These are phyloP conservation scores for Leccinum subtestaceum DNA, from an alignment of 768 basidiomycete genomes.

Conservation along the genomic window DNA sequence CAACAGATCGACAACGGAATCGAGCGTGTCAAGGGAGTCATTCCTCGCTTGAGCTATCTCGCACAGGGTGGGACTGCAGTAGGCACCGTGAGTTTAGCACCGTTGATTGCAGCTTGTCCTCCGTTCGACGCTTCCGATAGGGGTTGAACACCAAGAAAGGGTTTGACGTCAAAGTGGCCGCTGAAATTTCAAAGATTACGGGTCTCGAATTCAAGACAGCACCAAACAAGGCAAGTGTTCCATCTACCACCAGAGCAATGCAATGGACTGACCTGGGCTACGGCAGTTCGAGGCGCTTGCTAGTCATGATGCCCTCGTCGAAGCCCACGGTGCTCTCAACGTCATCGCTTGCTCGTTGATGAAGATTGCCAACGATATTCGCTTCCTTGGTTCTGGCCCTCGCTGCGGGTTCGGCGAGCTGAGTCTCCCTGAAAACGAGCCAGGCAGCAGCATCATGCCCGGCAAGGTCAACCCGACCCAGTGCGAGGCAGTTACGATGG, in stretches of 20 bases:
- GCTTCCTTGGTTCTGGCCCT: conserved; percentile 96
- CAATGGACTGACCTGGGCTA: conserved; percentile 5
- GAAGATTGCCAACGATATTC: conserved; percentile 99
- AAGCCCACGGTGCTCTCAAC: conserved; percentile 95
- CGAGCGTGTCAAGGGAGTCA: conserved; percentile 70
- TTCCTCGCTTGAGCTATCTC: conserved; percentile 84
- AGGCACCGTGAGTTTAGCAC: conserved; percentile 71
- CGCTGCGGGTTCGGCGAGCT: conserved; percentile 97
- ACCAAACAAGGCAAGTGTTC: conserved; percentile 83
- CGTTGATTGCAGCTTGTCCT: not conserved
- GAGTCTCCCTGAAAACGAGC: conserved; percentile 95
- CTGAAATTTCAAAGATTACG: conserved; percentile 87
- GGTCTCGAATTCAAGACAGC: conserved; percentile 93
- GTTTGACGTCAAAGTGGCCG: conserved; percentile 92
- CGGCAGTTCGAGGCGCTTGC: conserved; percentile 94
- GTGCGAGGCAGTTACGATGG: conserved; percentile 98
- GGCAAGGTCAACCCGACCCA: conserved; percentile 99
- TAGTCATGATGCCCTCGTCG: conserved; percentile 96
- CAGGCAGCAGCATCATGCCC: conserved; percentile 99
- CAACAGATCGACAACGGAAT: conserved; percentile 92
- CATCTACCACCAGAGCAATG: not conserved
- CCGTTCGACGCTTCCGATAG: conserved; percentile 39
- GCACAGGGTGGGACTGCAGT: conserved; percentile 99
- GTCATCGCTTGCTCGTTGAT: conserved; percentile 94
- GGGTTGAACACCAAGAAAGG: conserved; percentile 96